Evolutionary conservation across 2,329 filamentous ascomycete species (phyloP), one percentile per base, ranked within the genome.

Genomic region (Plectosphaerella sp.): DNA sequence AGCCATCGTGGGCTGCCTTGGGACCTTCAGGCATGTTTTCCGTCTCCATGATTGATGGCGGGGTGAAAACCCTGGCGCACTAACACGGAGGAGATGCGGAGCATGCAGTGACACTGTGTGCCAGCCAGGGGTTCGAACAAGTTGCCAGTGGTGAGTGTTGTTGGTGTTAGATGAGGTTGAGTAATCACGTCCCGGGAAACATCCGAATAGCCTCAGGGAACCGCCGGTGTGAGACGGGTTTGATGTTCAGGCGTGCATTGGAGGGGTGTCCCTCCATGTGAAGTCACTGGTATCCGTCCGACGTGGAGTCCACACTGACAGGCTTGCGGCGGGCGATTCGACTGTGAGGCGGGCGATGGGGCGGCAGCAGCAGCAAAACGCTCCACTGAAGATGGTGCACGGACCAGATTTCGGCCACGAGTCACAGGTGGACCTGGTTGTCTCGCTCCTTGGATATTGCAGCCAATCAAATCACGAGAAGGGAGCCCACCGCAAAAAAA

Each of bases 1-100:
- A 56, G 15, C 42, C 52, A 47, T 58, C 57, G 45, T 58, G 35
- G n/a, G 37, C 25, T 7, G 37, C 22, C 24, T 42, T 33, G 28
- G 28, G 28, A 7, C 14, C 8, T 43, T 39, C 22, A 49, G 9
- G 4, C 11, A 9, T 18, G 41, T 18, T 20, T 7, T 22, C 33
- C 15, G 28, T 9, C 14, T 49, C 48, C 48, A 49, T 49, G 48
- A 18, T 20, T 16, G 39, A 14, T 28, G 39, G 10, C 11, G n/a
- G 28, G 28, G 10, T 18, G 41, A 43, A 43, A 43, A 43, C 15
- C 41, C 41, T 43, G 41, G 28, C 41, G 41, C 41, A 43, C 41
- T 43, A 22, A 43, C 41, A 43, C 41, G 41, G n/a, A 8, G 16
- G 10, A 22, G 22, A 33, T 33, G 28, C 28, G 28, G 28, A 33